phyloP scores from a whole-genome alignment of 2,329 filamentous ascomycete genomes.

The Ophiostoma tasmaniense region DNA sequence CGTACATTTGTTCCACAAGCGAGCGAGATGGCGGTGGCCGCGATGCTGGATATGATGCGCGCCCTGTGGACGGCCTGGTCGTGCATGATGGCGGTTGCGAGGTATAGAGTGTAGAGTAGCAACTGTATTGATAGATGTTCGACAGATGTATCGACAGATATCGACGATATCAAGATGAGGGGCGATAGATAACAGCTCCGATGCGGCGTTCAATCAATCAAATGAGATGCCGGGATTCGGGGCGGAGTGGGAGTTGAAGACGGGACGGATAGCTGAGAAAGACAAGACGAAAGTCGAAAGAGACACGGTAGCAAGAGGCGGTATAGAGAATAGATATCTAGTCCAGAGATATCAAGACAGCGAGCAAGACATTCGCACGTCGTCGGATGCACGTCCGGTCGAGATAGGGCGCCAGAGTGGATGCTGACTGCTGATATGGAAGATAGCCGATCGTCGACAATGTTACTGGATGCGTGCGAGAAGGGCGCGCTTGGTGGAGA shows the following conservation, averaged over 20 bases:
- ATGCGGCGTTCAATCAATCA: constrained; percentile 2
- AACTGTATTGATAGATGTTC: not conserved
- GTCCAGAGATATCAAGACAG: not conserved
- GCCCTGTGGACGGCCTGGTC: constrained; percentile 32
- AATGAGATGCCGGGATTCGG: not conserved
- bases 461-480: not conserved
- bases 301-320: not conserved
- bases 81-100: constrained; percentile 19
- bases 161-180: not conserved
- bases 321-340: not conserved
- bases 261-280: not conserved
- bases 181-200: not conserved
- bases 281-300: not conserved
- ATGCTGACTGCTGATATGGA: not conserved
- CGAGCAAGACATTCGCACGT: not conserved
- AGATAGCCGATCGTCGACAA: constrained; percentile 3
- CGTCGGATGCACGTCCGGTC: constrained; percentile 2
- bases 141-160: not conserved
- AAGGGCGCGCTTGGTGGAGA: not conserved
- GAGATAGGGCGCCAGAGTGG: not conserved
- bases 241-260: not conserved
- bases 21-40: constrained; percentile 74
- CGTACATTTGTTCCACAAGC: constrained; percentile 88
- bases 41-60: constrained; percentile 73
- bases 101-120: not conserved